phyloP scores from a whole-genome alignment of 2,329 filamentous ascomycete species.

The Alternaria angustiovoidea region DNA sequence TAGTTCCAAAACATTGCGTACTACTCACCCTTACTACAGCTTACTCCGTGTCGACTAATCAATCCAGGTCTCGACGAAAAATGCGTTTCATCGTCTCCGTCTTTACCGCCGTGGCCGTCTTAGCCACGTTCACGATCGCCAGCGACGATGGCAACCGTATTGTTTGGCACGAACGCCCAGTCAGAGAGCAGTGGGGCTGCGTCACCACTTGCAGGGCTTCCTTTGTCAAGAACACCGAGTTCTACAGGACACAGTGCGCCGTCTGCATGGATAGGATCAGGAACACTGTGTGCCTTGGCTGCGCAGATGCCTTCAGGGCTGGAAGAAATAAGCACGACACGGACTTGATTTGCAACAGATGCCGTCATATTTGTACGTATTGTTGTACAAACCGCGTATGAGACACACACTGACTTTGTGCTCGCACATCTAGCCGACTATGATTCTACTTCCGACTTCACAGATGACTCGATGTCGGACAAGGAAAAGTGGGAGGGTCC shows the following conservation, averaged over 20 bases:
- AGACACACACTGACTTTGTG: not conserved
- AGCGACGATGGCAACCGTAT: not conserved
- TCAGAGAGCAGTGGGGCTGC: constrained; percentile 1
- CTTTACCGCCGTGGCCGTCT: not conserved
- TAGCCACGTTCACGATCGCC: not conserved
- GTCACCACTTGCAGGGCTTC: not conserved
- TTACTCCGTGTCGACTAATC: not conserved
- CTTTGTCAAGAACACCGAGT: not conserved
- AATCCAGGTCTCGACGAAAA: not conserved
- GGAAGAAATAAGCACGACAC: not conserved
- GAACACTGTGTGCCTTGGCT: not conserved
- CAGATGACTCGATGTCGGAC: not conserved
- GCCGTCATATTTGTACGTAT: not conserved
- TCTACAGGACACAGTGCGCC: constrained; percentile 1
- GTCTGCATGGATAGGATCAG: constrained; percentile 2
- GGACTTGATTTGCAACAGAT: not conserved
- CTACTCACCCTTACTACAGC: not conserved
- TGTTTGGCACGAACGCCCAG: constrained; percentile 4
- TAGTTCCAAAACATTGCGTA: not conserved
- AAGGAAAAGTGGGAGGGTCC: not conserved
- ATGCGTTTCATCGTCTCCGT: not conserved
- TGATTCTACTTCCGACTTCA: not conserved
- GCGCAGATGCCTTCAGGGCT: not conserved
- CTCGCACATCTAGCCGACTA: not conserved
- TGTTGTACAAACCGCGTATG: not conserved